A percentile compares a stretch with the other conserved stretches of the same genome.
Conservation (phyloP, 2,329 filamentous ascomycete genomes). For the Xylariales sp. region DNA sequence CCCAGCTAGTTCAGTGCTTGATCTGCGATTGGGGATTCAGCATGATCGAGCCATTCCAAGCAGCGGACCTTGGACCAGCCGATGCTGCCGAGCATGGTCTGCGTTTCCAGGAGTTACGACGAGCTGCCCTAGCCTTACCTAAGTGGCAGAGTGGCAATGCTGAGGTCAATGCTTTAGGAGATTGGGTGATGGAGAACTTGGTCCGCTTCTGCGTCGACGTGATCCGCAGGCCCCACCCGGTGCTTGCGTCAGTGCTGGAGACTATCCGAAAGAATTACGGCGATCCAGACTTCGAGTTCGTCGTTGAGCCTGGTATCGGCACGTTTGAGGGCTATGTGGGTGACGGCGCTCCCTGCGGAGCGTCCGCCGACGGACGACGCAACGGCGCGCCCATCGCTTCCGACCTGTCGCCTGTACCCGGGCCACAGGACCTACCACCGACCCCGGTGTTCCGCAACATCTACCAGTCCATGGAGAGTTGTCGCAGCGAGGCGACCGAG, state of each 20-base stretch:
- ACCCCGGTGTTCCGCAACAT: slow-evolving; percentile 11
- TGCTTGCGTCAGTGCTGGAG: slow-evolving; percentile 10
- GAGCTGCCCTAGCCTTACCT: slow-evolving; percentile 11
- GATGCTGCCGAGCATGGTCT: background rate
- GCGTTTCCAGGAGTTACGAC: slow-evolving; percentile 12
- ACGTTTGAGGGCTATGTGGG: slow-evolving; percentile 18
- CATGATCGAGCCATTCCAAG: slow-evolving; percentile 10
- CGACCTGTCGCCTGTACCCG: slow-evolving; percentile 14
- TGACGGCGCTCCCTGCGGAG: slow-evolving; percentile 13
- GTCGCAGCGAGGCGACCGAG: slow-evolving; percentile 7
- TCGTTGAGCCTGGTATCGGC: slow-evolving; percentile 14
- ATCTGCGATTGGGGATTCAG: slow-evolving; percentile 8
- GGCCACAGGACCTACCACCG: slow-evolving; percentile 13
- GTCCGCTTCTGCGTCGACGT: slow-evolving; percentile 9
- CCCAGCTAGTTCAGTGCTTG: slow-evolving; percentile 4
- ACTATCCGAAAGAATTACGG: slow-evolving; percentile 11
- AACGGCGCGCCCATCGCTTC: slow-evolving; percentile 14
- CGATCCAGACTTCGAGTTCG: slow-evolving; percentile 13
- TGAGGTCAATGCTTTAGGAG: slow-evolving; percentile 11
- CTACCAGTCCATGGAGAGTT: slow-evolving; percentile 12
- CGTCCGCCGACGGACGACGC: slow-evolving; percentile 17
- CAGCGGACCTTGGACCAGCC: background rate
- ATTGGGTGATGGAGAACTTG: slow-evolving; percentile 12
- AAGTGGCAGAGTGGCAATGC: slow-evolving; percentile 15
- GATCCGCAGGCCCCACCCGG: slow-evolving; percentile 8